These are phyloP conservation scores for Melampsora larici-populina DNA, from an alignment of 1,284 basidiomycete species.

Conservation along the genomic window DNA sequence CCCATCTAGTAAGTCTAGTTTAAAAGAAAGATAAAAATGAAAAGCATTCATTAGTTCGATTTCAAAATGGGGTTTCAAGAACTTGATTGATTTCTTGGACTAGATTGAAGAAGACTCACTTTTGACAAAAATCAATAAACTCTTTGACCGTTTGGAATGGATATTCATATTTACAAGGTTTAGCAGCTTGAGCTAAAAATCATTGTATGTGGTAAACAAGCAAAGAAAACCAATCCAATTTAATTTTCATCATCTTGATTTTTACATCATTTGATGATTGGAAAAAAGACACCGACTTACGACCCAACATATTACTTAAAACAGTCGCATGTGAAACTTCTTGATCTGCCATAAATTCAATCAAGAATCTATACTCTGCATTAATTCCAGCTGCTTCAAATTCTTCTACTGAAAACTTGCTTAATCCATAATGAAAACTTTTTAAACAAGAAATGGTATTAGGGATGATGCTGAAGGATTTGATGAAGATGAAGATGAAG, in stretches of 20 bases:
- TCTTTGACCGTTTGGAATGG: conserved; percentile 63
- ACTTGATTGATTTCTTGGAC: neutral
- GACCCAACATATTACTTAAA: conserved; percentile 60
- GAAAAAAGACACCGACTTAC: conserved; percentile 39
- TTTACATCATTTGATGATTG: neutral
- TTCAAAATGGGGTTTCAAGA: neutral
- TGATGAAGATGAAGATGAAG: neutral
- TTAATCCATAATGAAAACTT: conserved; percentile 62
- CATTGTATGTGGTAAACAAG: neutral
- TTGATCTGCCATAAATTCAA: conserved; percentile 59
- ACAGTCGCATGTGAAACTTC: conserved; percentile 28
- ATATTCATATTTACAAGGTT: conserved; percentile 65
- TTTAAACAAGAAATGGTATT: neutral
- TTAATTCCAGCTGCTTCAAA: conserved; percentile 63
- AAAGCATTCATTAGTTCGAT: neutral
- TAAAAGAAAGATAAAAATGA: neutral
- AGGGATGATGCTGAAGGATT: neutral
- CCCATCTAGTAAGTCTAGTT: conserved; percentile 58
- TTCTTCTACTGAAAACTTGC: conserved; percentile 60
- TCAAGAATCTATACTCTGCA: conserved; percentile 61
- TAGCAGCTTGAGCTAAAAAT: conserved; percentile 54
- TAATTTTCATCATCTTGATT: neutral
- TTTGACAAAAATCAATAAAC: conserved; percentile 65
- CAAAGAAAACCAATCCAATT: neutral
- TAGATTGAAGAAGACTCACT: conserved; percentile 51